phyloP scores from a whole-genome alignment of 805 yeast genomes.

The Kuraishia capsulata region DNA sequence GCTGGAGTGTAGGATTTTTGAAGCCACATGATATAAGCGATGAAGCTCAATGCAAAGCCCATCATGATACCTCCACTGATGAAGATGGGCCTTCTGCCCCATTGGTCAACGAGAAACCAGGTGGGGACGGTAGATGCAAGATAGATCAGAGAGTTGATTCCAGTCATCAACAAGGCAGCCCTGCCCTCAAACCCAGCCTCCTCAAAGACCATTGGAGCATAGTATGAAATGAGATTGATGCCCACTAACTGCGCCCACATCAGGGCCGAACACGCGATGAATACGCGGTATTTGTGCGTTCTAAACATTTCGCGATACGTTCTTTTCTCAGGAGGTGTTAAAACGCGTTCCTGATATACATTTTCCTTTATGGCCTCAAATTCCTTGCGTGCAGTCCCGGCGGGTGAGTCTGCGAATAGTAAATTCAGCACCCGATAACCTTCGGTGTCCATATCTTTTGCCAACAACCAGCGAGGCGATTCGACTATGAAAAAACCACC shows the following conservation, averaged over 20 bases:
- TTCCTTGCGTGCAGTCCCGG: conserved; percentile 25
- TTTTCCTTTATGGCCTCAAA: conserved; percentile 35
- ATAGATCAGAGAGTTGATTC: conserved; percentile 56
- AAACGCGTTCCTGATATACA: conserved; percentile 27
- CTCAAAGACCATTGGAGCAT: conserved; percentile 86
- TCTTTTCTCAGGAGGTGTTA: conserved; percentile 28
- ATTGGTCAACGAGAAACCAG: conserved; percentile 75
- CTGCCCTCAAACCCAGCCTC: conserved; percentile 88
- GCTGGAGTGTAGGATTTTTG: conserved; percentile 50
- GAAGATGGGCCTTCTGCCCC: conserved; percentile 80
- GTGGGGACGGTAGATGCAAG: conserved; percentile 69
- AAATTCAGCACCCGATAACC: conserved; percentile 31
- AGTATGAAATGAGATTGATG: conserved; percentile 79
- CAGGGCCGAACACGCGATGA: conserved; percentile 78
- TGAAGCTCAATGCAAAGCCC: conserved; percentile 56
- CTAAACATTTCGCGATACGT: conserved; percentile 32
- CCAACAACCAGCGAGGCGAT: conserved; percentile 82
- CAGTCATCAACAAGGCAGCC: conserved; percentile 80
- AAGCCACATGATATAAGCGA: conserved; percentile 50
- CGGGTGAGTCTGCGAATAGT: conserved; percentile 18
- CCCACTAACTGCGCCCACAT: conserved; percentile 89
- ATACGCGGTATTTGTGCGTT: conserved; percentile 38
- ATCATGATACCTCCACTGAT: conserved; percentile 67
- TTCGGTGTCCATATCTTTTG: conserved; percentile 56
- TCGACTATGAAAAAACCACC: conserved; percentile 80